A percentile compares a stretch with the other conserved stretches of the same genome.
Evolutionary conservation across 1,139 yeast species (phyloP).

Genomic region (Yamadazyma dendronema): DNA sequence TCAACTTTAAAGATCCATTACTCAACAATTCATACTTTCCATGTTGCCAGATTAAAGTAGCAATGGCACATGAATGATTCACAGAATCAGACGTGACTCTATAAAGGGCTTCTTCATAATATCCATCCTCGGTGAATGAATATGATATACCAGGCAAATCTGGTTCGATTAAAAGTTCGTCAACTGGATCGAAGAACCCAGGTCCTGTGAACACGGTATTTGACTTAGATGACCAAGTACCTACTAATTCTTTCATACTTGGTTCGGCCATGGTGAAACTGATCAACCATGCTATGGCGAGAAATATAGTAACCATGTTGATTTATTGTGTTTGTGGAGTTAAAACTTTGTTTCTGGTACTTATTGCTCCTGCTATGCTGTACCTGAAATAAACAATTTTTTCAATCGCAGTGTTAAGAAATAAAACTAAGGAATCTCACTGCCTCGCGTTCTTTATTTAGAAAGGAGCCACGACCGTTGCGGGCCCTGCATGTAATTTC

Average conservation of each 20-base stretch:
- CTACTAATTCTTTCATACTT: conserved; percentile 49
- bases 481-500: too few species aligned
- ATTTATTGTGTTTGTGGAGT: too few species aligned
- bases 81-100: conserved; percentile 69
- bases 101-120: conserved; percentile 85
- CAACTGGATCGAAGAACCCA: conserved; percentile 93
- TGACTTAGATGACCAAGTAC: conserved; percentile 96
- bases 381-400: conserved; percentile 7
- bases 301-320: background rate
- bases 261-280: conserved; percentile 17
- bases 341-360: too few species aligned
- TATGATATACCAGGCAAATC: conserved; percentile 91
- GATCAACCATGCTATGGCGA: background rate
- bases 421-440: background rate
- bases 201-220: conserved; percentile 97
- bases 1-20: conserved; percentile 68
- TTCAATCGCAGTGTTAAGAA: background rate
- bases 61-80: conserved; percentile 80
- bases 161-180: conserved; percentile 90
- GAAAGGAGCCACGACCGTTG: background rate
- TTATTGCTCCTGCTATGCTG: background rate
- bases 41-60: conserved; percentile 82
- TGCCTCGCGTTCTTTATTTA: background rate
- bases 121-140: conserved; percentile 90
- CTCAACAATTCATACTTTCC: conserved; percentile 65